Evolutionary conservation across 1,284 basidiomycete species (phyloP).

Genomic region (Ustilago nuda): DNA sequence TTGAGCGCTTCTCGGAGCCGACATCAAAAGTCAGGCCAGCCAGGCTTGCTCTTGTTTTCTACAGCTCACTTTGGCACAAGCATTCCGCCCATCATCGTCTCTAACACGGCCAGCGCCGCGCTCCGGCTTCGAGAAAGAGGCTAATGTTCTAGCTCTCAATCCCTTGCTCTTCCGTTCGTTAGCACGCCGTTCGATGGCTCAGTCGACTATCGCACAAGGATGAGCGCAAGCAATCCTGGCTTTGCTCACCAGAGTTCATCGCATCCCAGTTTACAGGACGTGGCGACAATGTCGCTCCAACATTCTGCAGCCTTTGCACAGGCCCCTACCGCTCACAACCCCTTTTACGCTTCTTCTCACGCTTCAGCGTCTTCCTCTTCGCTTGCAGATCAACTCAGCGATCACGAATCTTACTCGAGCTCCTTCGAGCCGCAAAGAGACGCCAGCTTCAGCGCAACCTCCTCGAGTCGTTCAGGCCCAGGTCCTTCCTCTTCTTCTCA

Average conservation of each 20-base stretch:
- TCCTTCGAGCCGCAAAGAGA: slow-evolving; percentile 34
- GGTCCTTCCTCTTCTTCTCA: slow-evolving; percentile 46
- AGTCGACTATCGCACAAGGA: slow-evolving; percentile 2
- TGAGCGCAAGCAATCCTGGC: slow-evolving; percentile 33
- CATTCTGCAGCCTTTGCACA: slow-evolving; percentile 26
- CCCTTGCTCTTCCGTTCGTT: not conserved
- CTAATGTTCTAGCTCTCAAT: not conserved
- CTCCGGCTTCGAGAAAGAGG: not conserved
- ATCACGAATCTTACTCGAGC: slow-evolving; percentile 47
- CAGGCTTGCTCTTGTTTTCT: too few relatives aligned
- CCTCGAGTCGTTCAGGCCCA: slow-evolving; percentile 32
- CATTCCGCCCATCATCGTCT: not conserved
- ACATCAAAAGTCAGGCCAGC: not conserved
- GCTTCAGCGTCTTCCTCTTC: slow-evolving; percentile 48
- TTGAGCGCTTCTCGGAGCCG: slow-evolving; percentile 46
- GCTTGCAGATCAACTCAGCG: slow-evolving; percentile 43
- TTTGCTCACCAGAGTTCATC: slow-evolving; percentile 16
- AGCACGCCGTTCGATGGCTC: slow-evolving; percentile 2
- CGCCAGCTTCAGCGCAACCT: slow-evolving; percentile 21
- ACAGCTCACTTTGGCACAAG: not conserved
- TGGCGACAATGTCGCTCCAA: slow-evolving; percentile 29
- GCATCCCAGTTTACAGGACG: slow-evolving; percentile 22
- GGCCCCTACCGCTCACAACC: slow-evolving; percentile 12
- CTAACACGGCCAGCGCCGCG: too few relatives aligned
- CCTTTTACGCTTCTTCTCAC: slow-evolving; percentile 45